These are phyloP conservation scores for Pythium sp. DNA, from an alignment of 352 stramenopile species.

Conservation along the genomic window DNA sequence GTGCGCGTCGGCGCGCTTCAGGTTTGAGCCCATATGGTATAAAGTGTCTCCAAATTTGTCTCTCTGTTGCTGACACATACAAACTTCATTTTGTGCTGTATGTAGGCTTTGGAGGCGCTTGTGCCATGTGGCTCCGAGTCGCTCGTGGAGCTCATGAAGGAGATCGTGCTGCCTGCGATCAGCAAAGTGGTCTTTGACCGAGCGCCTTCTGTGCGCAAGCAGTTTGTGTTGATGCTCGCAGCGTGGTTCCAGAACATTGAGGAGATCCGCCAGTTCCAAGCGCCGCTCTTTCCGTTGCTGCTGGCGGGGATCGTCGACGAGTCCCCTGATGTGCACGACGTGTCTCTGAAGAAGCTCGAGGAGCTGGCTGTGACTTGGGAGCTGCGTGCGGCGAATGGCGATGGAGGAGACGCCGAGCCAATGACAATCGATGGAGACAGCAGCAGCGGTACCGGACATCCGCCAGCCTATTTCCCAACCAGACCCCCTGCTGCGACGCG, in stretches of 20 bases:
- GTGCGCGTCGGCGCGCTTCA: conserved; percentile 75
- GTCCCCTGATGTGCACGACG: conserved; percentile 51
- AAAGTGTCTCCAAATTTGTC: background rate
- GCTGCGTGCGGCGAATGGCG: conserved; percentile 19
- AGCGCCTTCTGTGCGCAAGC: conserved; percentile 63
- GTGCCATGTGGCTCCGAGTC: conserved; percentile 68
- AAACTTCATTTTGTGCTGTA: conserved; percentile 8
- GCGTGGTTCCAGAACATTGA: conserved; percentile 62
- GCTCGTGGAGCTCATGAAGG: conserved; percentile 73
- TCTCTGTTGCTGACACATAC: background rate
- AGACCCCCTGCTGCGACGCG: conserved; percentile 47
- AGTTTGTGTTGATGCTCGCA: conserved; percentile 54
- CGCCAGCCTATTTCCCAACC: conserved; percentile 47
- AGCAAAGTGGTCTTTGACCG: conserved; percentile 73
- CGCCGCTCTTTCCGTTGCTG: conserved; percentile 61
- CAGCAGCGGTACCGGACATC: conserved; percentile 8
- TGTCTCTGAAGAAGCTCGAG: conserved; percentile 40
- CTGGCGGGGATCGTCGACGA: conserved; percentile 69
- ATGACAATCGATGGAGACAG: conserved; percentile 32
- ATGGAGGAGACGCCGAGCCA: conserved; percentile 22
- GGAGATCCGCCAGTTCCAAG: conserved; percentile 58
- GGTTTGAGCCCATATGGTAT: conserved; percentile 12
- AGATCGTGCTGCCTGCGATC: conserved; percentile 61
- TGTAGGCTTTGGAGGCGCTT: conserved; percentile 55
- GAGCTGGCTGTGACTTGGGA: conserved; percentile 52